Conservation (phyloP, 345 rosid species). For the Eucalyptus dawsonii region DNA sequence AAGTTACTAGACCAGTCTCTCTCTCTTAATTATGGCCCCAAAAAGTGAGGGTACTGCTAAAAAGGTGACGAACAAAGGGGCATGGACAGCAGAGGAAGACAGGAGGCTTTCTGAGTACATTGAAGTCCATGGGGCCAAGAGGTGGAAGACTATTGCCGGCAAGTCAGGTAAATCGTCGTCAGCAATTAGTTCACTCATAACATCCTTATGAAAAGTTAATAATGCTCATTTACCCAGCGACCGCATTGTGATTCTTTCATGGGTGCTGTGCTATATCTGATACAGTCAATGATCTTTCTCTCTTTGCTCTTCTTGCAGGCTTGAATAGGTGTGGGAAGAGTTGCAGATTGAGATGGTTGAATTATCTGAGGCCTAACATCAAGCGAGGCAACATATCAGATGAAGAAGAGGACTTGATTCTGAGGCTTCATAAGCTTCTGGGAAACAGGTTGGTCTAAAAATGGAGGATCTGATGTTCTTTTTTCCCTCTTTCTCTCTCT, state of each 20-base stretch:
- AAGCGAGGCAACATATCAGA: conserved; percentile 55
- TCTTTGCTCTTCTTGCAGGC: conserved; percentile 9
- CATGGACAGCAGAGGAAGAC: conserved; percentile 61
- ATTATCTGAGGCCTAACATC: conserved; percentile 50
- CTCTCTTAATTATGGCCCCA: conserved; percentile 21
- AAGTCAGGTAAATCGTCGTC: conserved; percentile 28
- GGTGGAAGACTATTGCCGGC: conserved; percentile 37
- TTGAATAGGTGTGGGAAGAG: conserved; percentile 50
- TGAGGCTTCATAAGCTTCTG: conserved; percentile 43
- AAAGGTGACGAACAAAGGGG: conserved; percentile 31
- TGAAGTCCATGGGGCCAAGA: conserved; percentile 44
- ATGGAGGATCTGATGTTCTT: not conserved
- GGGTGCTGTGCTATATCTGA: not conserved
- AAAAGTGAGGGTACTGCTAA: conserved; percentile 3
- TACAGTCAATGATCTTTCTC: not conserved
- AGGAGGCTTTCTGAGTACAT: conserved; percentile 27
- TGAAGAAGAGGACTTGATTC: conserved; percentile 48
- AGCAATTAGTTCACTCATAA: not conserved
- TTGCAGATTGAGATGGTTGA: conserved; percentile 58
- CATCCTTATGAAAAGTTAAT: not conserved
- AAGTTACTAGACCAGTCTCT: not conserved
- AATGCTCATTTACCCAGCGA: not conserved
- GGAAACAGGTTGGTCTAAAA: conserved; percentile 32
- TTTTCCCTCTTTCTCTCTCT: not conserved
- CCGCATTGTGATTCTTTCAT: not conserved